Percentiles rank a stretch among this genome's conserved stretches.
phyloP scores from a whole-genome alignment of 2,329 filamentous ascomycete genomes.

The Colletotrichum endophyticum region DNA sequence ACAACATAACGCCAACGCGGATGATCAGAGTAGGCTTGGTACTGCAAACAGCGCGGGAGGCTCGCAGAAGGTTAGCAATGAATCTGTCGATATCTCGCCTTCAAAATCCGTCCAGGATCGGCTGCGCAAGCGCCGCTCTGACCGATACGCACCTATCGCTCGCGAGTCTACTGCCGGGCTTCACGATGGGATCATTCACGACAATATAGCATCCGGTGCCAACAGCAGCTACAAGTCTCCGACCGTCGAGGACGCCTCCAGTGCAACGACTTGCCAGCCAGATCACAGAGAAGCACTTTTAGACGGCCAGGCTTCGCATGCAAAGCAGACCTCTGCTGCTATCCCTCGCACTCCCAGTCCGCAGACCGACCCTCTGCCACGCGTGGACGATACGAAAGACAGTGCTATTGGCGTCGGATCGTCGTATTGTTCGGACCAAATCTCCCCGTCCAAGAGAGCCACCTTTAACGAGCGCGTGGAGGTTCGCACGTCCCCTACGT shows the following conservation, averaged over 20 bases:
- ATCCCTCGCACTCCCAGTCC: background rate
- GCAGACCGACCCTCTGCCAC: background rate
- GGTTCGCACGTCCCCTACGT: conserved; percentile 17
- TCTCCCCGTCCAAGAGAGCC: background rate
- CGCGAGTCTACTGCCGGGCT: background rate
- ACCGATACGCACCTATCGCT: background rate
- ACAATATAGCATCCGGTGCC: background rate
- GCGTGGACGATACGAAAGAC: background rate
- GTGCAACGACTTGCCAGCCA: too few species aligned
- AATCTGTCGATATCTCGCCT: background rate
- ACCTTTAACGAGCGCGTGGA: conserved; percentile 16
- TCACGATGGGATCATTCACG: background rate
- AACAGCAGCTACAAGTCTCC: background rate
- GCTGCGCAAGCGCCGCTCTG: background rate
- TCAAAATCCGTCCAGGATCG: background rate
- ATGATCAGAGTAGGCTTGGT: background rate
- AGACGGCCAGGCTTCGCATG: background rate
- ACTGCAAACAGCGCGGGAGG: background rate
- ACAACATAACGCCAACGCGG: too few species aligned
- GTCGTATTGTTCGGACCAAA: background rate
- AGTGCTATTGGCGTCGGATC: background rate
- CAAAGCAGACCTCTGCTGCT: too few species aligned
- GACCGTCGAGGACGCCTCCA: background rate
- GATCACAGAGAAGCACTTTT: background rate
- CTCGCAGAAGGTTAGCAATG: background rate